Base-by-base conservation (phyloP, 306 rosid species). In the Vachellia pachyceras region DNA sequence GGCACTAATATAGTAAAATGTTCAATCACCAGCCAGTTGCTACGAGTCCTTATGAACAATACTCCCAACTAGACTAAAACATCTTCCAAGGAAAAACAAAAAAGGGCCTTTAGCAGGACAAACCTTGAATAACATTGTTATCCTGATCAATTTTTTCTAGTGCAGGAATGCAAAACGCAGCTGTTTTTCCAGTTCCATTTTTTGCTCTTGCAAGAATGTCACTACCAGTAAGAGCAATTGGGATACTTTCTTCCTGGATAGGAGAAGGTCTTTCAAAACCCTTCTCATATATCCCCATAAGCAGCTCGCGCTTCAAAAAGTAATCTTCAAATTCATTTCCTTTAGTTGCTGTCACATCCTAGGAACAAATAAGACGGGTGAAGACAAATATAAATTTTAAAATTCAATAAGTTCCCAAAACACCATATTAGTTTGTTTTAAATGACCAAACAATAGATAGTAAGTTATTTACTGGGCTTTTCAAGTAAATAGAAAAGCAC, bases 191-290 rank as follows among this genome's bases (percentile, higher is more conserved):
- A 7, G 99, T 95, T 81, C 99, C 99, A 80, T 95, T 95, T 86
- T 95, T 95, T n/a, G 99, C 99, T 82, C 99, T 87, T 45, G 99
- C 99, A 78, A 96, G 94, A 92, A 96, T 93, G 89, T 96, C 99
- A 85, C 99, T 96, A 57, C 99, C 98, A 61, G 98, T 96, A 84
- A 96, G 90, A 70, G 98, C 99, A 85, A 96, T 96, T 20, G 99
- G 99, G 79, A 96, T 96, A 82, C 99, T 93, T 88, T 93, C 99
- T 86, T 96, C 99, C 82, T 93, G 99, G 75, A 96, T 96, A 17
- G 99, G 99, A 63, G 99, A 96, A 12, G 99, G 99, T 76, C 98
- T 92, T 85, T 96, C 99, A 80, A 96, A 96, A 35, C 99, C 99
- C 85, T 96, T 96, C 92, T 96, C 99, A 61, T 93, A 96, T 78